Percentiles rank a stretch among this genome's conserved stretches.
Conservation (phyloP, 2,329 filamentous ascomycete genomes). For the Rhynchosporium agropyri region DNA sequence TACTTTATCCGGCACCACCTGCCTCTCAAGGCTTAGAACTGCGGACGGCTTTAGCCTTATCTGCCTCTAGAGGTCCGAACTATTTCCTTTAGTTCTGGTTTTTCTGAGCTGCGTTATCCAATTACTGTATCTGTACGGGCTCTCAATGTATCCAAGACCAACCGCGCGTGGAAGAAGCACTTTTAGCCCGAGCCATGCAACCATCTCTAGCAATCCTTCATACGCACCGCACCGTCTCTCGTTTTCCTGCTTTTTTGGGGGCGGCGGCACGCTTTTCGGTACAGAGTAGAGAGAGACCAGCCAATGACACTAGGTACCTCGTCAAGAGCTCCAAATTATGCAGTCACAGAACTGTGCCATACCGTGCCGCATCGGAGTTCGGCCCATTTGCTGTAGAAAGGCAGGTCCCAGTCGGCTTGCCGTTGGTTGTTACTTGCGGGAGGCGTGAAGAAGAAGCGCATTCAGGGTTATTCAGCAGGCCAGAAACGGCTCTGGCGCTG, state of each 20-base stretch:
- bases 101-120: background rate
- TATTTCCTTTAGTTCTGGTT: too few species aligned
- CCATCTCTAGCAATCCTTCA: background rate
- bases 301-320: background rate
- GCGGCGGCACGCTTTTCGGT: background rate
- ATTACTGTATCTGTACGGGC: background rate
- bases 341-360: background rate
- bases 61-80: background rate
- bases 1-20: conserved; percentile 4
- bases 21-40: background rate
- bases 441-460: background rate
- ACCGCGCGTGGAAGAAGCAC: background rate
- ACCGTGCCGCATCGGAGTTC: background rate
- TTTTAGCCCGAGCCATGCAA: background rate
- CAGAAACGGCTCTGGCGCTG: conserved; percentile 8
- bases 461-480: background rate
- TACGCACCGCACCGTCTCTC: background rate
- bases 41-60: background rate
- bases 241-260: background rate
- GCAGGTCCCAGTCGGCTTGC: background rate
- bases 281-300: background rate
- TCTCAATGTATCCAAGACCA: background rate
- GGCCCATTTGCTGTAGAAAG: background rate
- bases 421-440: background rate
- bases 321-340: background rate